Percentiles rank a stretch among this genome's conserved stretches.
phyloP scores from a whole-genome alignment of 495 filamentous ascomycete species.

The Penicillium longicatenatum region DNA sequence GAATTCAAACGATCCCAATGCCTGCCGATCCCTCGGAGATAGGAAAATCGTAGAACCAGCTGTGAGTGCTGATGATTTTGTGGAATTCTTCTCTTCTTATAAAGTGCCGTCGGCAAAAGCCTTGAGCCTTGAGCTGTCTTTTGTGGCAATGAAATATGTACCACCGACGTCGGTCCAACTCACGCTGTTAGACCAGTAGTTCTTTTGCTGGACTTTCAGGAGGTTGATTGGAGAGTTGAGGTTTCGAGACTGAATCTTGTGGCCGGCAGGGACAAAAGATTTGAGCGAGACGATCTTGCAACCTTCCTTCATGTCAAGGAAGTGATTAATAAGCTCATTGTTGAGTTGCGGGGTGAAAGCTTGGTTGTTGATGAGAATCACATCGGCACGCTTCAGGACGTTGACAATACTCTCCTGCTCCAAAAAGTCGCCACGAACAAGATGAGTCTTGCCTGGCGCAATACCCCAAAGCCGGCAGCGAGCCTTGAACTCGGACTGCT shows the following conservation, averaged over 20 bases:
- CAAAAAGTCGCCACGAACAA: slow-evolving; percentile 85
- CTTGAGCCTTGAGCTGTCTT: slow-evolving; percentile 62
- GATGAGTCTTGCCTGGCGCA: slow-evolving; percentile 70
- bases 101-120: slow-evolving; percentile 44
- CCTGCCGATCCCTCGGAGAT: neutral
- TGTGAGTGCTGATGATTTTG: neutral
- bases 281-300: slow-evolving; percentile 84
- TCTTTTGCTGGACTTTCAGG: slow-evolving; percentile 69
- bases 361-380: slow-evolving; percentile 96
- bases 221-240: slow-evolving; percentile 76
- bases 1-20: slow-evolving; percentile 5
- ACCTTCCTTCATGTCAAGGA: slow-evolving; percentile 91
- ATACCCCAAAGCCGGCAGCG: slow-evolving; percentile 91
- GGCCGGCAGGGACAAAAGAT: slow-evolving; percentile 72
- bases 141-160: slow-evolving; percentile 84
- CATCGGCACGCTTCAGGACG: slow-evolving; percentile 80
- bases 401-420: slow-evolving; percentile 68
- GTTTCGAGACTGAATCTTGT: slow-evolving; percentile 69
- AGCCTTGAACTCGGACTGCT: slow-evolving; percentile 81
- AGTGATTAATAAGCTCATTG: slow-evolving; percentile 82
- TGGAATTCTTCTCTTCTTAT: slow-evolving; percentile 21
- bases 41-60: neutral
- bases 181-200: slow-evolving; percentile 80
- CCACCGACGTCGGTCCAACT: slow-evolving; percentile 89
- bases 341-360: slow-evolving; percentile 88